Evolutionary conservation across 2,329 filamentous ascomycete genomes (phyloP).

Genomic region (Pseudophaeomoniella oleicola): DNA sequence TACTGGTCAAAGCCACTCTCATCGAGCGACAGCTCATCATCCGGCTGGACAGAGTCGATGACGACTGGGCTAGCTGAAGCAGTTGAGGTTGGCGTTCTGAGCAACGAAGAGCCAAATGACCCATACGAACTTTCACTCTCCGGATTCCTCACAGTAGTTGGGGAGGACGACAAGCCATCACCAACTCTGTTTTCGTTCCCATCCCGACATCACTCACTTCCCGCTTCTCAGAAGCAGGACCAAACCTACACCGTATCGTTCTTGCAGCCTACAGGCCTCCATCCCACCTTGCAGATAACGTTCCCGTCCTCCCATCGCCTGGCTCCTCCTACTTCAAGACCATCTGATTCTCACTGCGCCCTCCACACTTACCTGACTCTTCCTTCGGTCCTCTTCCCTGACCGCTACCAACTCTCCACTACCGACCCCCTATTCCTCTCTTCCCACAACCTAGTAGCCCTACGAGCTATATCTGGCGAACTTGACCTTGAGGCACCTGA

Average conservation of each 20-base stretch:
- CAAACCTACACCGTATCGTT: slow-evolving; percentile 50
- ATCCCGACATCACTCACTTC: slow-evolving; percentile 55
- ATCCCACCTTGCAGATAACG: slow-evolving; percentile 61
- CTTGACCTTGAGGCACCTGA: slow-evolving; percentile 84
- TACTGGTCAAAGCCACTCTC: slow-evolving; percentile 37
- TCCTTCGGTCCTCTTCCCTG: slow-evolving; percentile 67
- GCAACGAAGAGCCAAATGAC: slow-evolving; percentile 43
- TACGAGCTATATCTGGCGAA: slow-evolving; percentile 57
- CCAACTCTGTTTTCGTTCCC: slow-evolving; percentile 73
- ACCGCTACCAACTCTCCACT: slow-evolving; percentile 64
- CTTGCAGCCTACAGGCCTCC: slow-evolving; percentile 60
- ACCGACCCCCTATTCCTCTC: slow-evolving; percentile 45
- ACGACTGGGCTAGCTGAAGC: neutral
- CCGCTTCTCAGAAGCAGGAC: slow-evolving; percentile 17
- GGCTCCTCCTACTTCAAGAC: slow-evolving; percentile 27
- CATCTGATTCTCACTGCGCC: slow-evolving; percentile 44
- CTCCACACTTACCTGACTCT: slow-evolving; percentile 72
- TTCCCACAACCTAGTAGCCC: slow-evolving; percentile 60
- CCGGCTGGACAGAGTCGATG: neutral
- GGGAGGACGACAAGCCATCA: slow-evolving; percentile 55
- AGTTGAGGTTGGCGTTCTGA: slow-evolving; percentile 64
- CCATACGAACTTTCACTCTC: slow-evolving; percentile 63
- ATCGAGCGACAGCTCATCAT: slow-evolving; percentile 18
- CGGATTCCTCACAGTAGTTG: slow-evolving; percentile 65
- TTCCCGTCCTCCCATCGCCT: slow-evolving; percentile 38